Evolutionary conservation across 1,284 basidiomycete genomes (phyloP), one percentile per base, ranked within the genome.

Genomic region (Ganoderma resinaceum): DNA sequence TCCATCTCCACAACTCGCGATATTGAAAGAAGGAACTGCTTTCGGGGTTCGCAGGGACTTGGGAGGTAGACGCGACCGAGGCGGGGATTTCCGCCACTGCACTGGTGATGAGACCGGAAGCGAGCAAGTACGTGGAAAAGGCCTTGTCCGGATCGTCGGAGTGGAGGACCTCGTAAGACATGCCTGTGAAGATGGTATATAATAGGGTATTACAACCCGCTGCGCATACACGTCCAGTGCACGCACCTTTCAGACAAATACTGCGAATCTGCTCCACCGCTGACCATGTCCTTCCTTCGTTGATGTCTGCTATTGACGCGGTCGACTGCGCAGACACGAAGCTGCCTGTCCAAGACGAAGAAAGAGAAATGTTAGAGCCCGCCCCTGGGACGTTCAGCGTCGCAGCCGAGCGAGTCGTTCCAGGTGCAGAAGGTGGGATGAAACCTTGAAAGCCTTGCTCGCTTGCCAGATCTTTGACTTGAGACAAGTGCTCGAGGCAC

Each of bases 1-100:
- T 83, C 93, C 93, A 95, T 66, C 92, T 83, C 93, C 93, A 95
- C 9, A 94, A 82, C 72, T 95, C 93, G 31, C 89, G 87, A 60
- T 90, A 88, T 55, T 84, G 85, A 5, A 81, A 78, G 75, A 94
- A 94, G 2, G 88, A 83, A 11, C 83, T 80, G 63, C 81, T 79
- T 71, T 84, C 80, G 42, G 81, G 67, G 67, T 82, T 81, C 6
- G 82, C 81, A 7, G 80, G 65, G 7, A 80, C 74, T 29, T 58
- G 55, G 42, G 74, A 58, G n/a, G 71, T 42, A 26, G 80, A 70
- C 11, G 80, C 53, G 58, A 82, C 75, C 8, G 83, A 79, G 20
- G 80, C 76, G 0, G 84, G 81, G 37, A 90, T 83, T 62, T 89
- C 87, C 37, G 82, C 81, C 52, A 87, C 82, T 53, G 87, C 78